A percentile compares a stretch with the other conserved stretches of the same genome.
Conservation (phyloP, 441 rosid species). For the Metrosideros polymorpha region DNA sequence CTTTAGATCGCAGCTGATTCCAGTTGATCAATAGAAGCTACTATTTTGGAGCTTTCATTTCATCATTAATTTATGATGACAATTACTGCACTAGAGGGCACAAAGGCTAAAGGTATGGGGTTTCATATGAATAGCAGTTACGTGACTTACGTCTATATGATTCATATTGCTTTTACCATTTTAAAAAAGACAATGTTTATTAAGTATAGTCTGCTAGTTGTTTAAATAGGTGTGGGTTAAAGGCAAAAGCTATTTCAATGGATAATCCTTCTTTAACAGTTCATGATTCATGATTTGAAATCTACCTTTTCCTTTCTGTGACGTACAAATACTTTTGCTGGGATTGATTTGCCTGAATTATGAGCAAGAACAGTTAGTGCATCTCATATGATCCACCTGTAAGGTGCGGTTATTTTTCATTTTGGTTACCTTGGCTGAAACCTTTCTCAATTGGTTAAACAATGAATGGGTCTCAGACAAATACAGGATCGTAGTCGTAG, state of each 20-base stretch:
- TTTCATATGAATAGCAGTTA: background rate
- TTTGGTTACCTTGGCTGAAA: background rate
- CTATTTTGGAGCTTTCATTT: background rate
- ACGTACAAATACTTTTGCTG: background rate
- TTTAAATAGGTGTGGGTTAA: background rate
- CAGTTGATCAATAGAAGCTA: background rate
- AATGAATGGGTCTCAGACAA: background rate
- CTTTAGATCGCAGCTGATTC: background rate
- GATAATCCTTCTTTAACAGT: background rate
- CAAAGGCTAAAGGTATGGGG: background rate
- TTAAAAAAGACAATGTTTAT: background rate
- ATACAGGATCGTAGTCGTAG: fast-evolving
- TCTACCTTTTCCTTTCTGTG: background rate
- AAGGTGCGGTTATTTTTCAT: background rate
- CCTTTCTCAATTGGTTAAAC: background rate
- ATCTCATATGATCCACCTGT: background rate
- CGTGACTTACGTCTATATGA: fast-evolving
- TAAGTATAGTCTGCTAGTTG: background rate
- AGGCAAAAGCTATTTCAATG: background rate
- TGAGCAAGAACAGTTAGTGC: background rate
- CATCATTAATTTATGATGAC: background rate
- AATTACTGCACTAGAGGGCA: background rate
- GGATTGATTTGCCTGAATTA: background rate
- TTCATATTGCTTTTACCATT: background rate
- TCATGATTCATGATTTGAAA: background rate